phyloP scores from a whole-genome alignment of 768 basidiomycete species.

The Suillus luteus region DNA sequence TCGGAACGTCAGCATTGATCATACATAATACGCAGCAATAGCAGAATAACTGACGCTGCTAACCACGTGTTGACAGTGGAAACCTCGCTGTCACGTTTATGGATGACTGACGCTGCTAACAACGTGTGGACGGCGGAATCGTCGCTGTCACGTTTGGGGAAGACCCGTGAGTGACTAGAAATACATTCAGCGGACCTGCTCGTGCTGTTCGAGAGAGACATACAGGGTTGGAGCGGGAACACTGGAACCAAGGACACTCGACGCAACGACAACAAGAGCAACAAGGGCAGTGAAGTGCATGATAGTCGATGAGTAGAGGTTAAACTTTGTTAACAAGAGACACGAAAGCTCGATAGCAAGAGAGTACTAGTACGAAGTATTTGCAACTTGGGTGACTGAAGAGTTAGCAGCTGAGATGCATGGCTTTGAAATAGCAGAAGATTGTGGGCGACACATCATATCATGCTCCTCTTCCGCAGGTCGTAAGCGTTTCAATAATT shows the following conservation, averaged over 20 bases:
- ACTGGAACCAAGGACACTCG: not conserved
- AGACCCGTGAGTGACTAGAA: not conserved
- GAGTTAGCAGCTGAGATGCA: not conserved
- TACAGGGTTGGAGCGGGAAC: not conserved
- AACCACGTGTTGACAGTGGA: no score
- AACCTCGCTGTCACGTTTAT: not conserved
- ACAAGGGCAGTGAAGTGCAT: not conserved
- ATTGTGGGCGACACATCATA: not conserved
- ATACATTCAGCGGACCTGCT: not conserved
- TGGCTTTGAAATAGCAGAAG: not conserved
- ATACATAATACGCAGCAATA: not conserved
- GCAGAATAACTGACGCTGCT: not conserved
- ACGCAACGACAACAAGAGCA: not conserved
- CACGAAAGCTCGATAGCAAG: not conserved
- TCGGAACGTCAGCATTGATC: not conserved
- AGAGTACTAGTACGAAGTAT: not conserved
- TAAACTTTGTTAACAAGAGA: not conserved
- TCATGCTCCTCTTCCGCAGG: not conserved
- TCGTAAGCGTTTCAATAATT: not conserved
- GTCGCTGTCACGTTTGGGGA: not conserved
- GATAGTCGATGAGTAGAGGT: not conserved
- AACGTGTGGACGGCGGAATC: no score
- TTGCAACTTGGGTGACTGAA: not conserved
- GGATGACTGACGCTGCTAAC: no score
- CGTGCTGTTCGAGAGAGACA: not conserved